Evolutionary conservation across 1,284 basidiomycete genomes (phyloP), one percentile per base, ranked within the genome.

Genomic region (Athelia sp.): DNA sequence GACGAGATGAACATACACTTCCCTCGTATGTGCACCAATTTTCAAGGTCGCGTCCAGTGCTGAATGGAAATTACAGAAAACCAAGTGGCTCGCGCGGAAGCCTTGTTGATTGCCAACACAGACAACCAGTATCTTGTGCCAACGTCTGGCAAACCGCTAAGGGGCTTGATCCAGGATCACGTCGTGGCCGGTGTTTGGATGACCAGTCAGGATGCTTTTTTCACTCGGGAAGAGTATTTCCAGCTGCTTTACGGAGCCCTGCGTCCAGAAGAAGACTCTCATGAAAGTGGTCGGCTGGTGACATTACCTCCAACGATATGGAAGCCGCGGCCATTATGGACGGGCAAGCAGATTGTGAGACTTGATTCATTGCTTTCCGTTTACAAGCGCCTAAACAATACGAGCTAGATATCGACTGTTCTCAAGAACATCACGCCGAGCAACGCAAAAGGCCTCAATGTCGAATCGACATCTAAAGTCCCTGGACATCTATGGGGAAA

Each of bases 1-100:
- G 97, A 99, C 73, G 93, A 99, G 70, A 99, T 99, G 96, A 99
- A 99, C 72, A 95, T 99, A 55, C 96, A 99, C 73, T 99, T 99
- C 63, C 94, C 96, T 59, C 96, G 93, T 87, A 73, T 75, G 85
- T 44, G 19, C n/a, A n/a, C n/a, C n/a, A n/a, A n/a, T n/a, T 49
- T 40, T 46, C 48, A 18, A 29, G 26, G 6, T 29, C 26, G 13
- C 13, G 26, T 6, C 26, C 26, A 29, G 13, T 29, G 26, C 26
- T 46, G 32, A 49, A 54, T 18, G 45, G 45, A 26, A 42, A 35
- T 50, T 54, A 2, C 58, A 92, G 89, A 97, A 70, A 93, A 92
- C 59, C 86, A 94, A 58, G 80, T 96, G 38, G 95, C 97, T 43
- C 87, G 96, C 52, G 90, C 96, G 9, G 94, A 98, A 67, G 93